A percentile compares a stretch with the other conserved stretches of the same genome.
Conservation (phyloP, 2,329 filamentous ascomycete genomes). For the Cordyceps tenuipes region DNA sequence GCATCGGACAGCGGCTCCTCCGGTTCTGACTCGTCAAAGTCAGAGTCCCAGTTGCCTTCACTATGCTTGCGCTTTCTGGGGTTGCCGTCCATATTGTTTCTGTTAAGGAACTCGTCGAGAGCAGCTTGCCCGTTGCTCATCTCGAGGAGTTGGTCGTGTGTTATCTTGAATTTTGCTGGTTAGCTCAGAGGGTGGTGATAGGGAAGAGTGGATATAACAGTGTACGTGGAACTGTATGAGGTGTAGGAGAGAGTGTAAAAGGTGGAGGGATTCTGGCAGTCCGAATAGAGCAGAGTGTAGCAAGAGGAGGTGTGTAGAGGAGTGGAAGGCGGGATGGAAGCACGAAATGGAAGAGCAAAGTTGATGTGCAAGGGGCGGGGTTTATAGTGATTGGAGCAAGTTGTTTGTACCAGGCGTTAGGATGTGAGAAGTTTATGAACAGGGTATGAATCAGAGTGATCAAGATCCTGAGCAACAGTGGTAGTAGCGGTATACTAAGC, state of each 20-base stretch:
- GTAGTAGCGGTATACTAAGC: not conserved
- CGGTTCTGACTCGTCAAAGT: constrained; percentile 14
- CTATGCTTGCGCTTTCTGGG: constrained; percentile 25
- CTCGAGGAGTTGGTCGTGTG: constrained; percentile 21
- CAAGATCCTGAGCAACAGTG: not conserved
- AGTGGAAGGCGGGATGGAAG: not conserved
- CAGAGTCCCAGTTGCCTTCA: constrained; percentile 24
- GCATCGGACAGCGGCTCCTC: constrained; percentile 15
- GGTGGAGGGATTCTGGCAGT: not conserved
- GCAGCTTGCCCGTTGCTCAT: constrained; percentile 26
- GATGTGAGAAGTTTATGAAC: not conserved
- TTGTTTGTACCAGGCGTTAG: not conserved
- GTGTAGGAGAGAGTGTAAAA: not conserved
- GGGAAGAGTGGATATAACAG: not conserved
- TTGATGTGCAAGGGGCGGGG: not conserved
- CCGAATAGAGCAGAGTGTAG: too few relatives aligned
- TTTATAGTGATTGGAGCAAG: not conserved
- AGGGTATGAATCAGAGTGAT: not conserved
- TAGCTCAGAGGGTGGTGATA: not conserved
- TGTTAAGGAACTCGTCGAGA: constrained; percentile 18
- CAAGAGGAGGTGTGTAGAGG: not conserved
- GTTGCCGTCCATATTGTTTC: constrained; percentile 13
- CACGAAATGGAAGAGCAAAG: not conserved
- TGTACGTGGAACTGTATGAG: too few relatives aligned
- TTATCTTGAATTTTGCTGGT: constrained; percentile 19